These are phyloP conservation scores for Cucumis hystrix DNA, from an alignment of 306 rosid species.

Conservation along the genomic window DNA sequence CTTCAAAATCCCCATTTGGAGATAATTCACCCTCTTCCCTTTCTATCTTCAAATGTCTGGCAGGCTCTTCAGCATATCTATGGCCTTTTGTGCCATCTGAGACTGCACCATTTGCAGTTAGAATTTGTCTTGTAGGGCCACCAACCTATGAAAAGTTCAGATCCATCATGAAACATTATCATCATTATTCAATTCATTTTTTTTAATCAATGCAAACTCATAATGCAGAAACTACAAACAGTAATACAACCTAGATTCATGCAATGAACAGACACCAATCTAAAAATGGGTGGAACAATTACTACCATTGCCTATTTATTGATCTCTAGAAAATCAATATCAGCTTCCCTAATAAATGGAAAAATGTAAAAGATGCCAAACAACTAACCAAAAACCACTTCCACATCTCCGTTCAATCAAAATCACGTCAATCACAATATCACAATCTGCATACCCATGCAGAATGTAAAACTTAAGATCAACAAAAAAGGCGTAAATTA, in stretches of 20 bases:
- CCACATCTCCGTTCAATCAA: neutral
- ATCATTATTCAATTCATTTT: neutral
- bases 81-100: slow-evolving; percentile 38
- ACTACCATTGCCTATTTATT: neutral
- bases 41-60: slow-evolving; percentile 55
- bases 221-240: neutral
- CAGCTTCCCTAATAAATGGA: neutral
- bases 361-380: neutral
- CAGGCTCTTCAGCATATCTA: slow-evolving; percentile 50
- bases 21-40: slow-evolving; percentile 99
- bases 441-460: neutral
- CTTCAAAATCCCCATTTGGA: slow-evolving; percentile 95
- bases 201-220: neutral
- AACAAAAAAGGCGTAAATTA: neutral
- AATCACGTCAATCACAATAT: neutral
- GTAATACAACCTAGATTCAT: neutral
- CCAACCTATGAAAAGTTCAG: slow-evolving; percentile 39
- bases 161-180: slow-evolving; percentile 1
- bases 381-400: neutral
- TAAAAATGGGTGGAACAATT: neutral
- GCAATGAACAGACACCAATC: neutral
- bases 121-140: slow-evolving; percentile 51
- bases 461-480: neutral
- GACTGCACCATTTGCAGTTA: slow-evolving; percentile 42
- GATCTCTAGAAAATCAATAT: neutral